Percentiles rank a stretch among this genome's conserved stretches.
Conservation (phyloP, 306 rosid genomes). For the Dalbergia cochinchinensis region DNA sequence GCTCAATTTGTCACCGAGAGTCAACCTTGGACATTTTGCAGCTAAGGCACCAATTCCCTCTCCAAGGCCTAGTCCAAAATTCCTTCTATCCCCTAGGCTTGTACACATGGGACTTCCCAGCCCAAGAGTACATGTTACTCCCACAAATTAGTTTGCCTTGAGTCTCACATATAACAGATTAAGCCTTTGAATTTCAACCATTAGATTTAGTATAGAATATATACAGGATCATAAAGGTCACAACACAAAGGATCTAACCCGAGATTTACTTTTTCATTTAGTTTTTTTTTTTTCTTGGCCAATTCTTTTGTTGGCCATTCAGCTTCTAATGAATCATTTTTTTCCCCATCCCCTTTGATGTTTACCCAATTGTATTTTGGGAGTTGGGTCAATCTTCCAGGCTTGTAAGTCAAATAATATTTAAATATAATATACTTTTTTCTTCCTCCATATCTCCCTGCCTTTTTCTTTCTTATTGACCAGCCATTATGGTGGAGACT, state of each 20-base stretch:
- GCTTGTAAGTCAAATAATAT: conserved; percentile 38
- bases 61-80: conserved; percentile 75
- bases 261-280: conserved; percentile 36
- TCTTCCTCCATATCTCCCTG: background rate
- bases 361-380: conserved; percentile 40
- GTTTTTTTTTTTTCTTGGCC: conserved; percentile 24
- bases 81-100: conserved; percentile 75
- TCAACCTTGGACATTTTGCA: conserved; percentile 43
- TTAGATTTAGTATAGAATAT: conserved; percentile 9
- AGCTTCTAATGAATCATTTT: conserved; percentile 24
- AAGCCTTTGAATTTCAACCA: background rate
- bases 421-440: background rate
- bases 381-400: conserved; percentile 44
- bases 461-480: conserved; percentile 15
- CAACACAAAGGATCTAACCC: conserved; percentile 44
- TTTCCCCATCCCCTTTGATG: conserved; percentile 5
- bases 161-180: background rate
- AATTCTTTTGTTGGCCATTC: conserved; percentile 46
- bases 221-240: conserved; percentile 26
- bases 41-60: conserved; percentile 68
- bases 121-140: conserved; percentile 52
- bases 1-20: conserved; percentile 71
- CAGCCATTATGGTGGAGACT: conserved; percentile 7
- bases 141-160: conserved; percentile 3
- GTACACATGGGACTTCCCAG: conserved; percentile 65